These are phyloP conservation scores for Annulohypoxylon moriforme DNA, from an alignment of 495 filamentous ascomycete genomes.

Conservation along the genomic window DNA sequence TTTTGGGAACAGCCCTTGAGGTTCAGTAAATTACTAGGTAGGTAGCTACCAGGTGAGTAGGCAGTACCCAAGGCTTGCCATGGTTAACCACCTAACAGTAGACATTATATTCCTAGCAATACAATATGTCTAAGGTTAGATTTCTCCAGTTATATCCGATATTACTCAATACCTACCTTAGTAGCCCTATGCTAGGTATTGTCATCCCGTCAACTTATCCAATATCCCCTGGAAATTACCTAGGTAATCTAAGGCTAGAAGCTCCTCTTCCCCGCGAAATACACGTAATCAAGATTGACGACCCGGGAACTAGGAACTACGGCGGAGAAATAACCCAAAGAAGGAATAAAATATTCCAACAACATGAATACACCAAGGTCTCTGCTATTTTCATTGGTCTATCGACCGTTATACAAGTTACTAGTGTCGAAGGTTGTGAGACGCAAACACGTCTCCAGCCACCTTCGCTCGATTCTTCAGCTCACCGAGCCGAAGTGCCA, in stretches of 20 bases:
- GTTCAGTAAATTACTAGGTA: no score
- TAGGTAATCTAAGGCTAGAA: not conserved
- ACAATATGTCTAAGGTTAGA: not conserved
- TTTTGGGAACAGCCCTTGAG: no score
- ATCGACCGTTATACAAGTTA: not conserved
- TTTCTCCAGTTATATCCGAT: not conserved
- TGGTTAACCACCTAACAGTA: no score
- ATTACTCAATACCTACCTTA: not conserved
- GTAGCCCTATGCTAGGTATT: not conserved
- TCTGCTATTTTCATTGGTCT: not conserved
- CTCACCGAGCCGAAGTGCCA: not conserved
- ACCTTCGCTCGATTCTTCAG: not conserved
- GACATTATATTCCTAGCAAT: no score
- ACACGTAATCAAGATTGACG: not conserved
- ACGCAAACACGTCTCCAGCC: conserved; percentile 12
- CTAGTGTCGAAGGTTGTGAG: not conserved
- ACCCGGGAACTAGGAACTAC: not conserved
- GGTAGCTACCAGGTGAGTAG: no score
- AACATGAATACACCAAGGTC: not conserved
- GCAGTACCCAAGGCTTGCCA: no score
- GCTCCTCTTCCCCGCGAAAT: not conserved
- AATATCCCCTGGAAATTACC: not conserved
- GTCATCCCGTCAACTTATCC: not conserved
- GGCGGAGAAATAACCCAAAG: conserved; percentile 3
- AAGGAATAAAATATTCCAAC: not conserved